Conservation (phyloP, 192 early-diverging fungal genomes). For the Helicostylum pulchrum region DNA sequence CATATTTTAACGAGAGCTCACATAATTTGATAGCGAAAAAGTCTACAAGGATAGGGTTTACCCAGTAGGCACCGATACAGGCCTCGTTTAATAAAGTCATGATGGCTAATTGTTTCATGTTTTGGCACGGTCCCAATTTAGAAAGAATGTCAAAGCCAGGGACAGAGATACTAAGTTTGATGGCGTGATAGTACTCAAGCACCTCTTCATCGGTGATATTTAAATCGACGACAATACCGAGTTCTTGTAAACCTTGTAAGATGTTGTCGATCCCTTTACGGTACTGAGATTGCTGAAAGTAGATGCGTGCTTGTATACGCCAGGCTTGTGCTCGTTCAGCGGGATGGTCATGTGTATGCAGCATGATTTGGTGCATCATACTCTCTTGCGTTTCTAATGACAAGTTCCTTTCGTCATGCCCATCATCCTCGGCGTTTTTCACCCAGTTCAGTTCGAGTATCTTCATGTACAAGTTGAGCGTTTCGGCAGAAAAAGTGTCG, state of each 20-base stretch:
- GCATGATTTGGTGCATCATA: conserved; percentile 10
- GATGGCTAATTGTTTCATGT: conserved; percentile 11
- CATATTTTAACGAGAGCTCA: conserved; percentile 14
- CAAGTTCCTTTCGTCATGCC: neutral
- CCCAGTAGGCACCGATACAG: conserved; percentile 26
- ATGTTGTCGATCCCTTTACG: conserved; percentile 15
- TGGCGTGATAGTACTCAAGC: neutral
- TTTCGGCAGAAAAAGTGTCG: conserved; percentile 19
- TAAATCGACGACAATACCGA: neutral
- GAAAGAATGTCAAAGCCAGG: conserved; percentile 11
- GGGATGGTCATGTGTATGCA: conserved; percentile 4
- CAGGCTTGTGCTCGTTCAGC: conserved; percentile 22
- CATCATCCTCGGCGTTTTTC: neutral
- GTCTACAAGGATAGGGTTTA: conserved; percentile 18
- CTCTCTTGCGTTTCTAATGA: neutral
- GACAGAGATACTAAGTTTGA: neutral
- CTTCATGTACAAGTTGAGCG: conserved; percentile 20
- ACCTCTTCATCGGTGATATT: neutral
- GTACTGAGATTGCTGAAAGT: conserved; percentile 23
- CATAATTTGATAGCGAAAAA: conserved; percentile 17
- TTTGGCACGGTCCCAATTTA: conserved; percentile 7
- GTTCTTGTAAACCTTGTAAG: conserved; percentile 8
- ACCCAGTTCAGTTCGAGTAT: conserved; percentile 12
- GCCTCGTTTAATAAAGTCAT: conserved; percentile 29
- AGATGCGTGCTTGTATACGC: conserved; percentile 18